Base-by-base conservation (phyloP, 176 grass and related monocot genomes). In the Phoenix dactylifera region DNA sequence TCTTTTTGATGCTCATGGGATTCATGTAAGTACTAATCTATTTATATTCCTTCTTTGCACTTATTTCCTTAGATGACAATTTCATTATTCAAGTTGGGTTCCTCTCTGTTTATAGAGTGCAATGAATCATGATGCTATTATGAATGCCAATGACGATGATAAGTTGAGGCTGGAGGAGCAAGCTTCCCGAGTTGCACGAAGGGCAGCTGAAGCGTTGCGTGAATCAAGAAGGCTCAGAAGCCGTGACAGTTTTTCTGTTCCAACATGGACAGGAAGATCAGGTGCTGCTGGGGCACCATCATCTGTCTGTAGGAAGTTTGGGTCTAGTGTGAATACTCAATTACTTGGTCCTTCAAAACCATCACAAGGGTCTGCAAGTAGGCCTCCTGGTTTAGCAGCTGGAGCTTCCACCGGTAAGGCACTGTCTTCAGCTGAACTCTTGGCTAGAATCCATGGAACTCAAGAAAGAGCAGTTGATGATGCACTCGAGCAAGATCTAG, bases 51-150 rank as follows among this genome's bases (percentile, higher is more conserved):
- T 29, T 60, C 30, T 18, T 3, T 35, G 58, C 58, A 18, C 17
- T 26, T 26, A 7, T 60, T 60, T 19, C 35, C 35, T 18, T 12
- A 7, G 1, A 30, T n/a, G 22, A 12, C 22, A 7, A 30, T 6
- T 18, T 48, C 54, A 14, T 63, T 22, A 24, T 78, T 55, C 71
- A 22, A 55, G 3, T 4, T 20, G 20, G 4, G 19, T 17, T 81
- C 24, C 29, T 63, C 20, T 57, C 24, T 4, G 72, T 77, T 5
- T 25, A 30, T 74, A 97, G 92, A 97, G 92, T 51, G 87, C 87
- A 4, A 74, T 91, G 67, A 88, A 97, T 59, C 92, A 97, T 69
- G 92, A 97, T 75, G 92, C 80, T 16, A 97, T 97, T 70, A 80
- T 90, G 60, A 82, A 82, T 55, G 92, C 79, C 6, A 90, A 83